phyloP scores from a whole-genome alignment of 2,329 filamentous ascomycete genomes.

The Aquanectria penicillioides region DNA sequence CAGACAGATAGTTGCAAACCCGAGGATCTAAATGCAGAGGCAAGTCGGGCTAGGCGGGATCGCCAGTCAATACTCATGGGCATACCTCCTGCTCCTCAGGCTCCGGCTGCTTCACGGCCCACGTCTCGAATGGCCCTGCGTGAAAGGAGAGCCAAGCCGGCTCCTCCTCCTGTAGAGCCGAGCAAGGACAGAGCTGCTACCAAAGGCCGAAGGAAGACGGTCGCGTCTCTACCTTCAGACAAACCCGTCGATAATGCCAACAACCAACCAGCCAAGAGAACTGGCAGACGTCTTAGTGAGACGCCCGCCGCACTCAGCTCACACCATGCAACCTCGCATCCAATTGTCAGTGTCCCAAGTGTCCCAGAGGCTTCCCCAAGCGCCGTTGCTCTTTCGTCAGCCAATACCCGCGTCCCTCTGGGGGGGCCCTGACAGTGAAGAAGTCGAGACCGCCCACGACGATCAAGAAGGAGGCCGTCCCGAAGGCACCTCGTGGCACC shows the following conservation, averaged over 20 bases:
- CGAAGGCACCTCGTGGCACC: conserved; percentile 45
- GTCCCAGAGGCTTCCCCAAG: conserved; percentile 35
- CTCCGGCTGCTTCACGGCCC: conserved; percentile 51
- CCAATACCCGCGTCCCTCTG: conserved; percentile 50
- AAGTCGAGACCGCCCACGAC: conserved; percentile 67
- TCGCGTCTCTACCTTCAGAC: conserved; percentile 54
- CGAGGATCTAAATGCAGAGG: conserved; percentile 81
- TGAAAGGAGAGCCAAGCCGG: conserved; percentile 71
- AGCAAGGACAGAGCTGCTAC: conserved; percentile 32
- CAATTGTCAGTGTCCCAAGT: conserved; percentile 17
- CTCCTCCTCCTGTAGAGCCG: conserved; percentile 63
- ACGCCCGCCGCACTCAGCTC: conserved; percentile 51
- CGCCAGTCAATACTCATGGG: conserved; percentile 63
- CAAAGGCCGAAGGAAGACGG: conserved; percentile 69
- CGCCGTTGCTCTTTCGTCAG: conserved; percentile 52
- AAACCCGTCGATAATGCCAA: conserved; percentile 42
- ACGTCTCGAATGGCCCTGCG: conserved; percentile 77
- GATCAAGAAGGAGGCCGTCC: conserved; percentile 52
- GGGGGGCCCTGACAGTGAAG: conserved; percentile 61
- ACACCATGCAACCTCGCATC: conserved; percentile 17
- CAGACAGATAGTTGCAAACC: conserved; percentile 79
- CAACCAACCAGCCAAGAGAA: conserved; percentile 44
- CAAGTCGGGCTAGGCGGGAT: conserved; percentile 70
- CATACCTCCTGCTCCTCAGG: conserved; percentile 39
- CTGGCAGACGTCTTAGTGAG: conserved; percentile 61